These are phyloP conservation scores for Chalciporus sp. DNA, from an alignment of 1,284 basidiomycete genomes.

Conservation along the genomic window DNA sequence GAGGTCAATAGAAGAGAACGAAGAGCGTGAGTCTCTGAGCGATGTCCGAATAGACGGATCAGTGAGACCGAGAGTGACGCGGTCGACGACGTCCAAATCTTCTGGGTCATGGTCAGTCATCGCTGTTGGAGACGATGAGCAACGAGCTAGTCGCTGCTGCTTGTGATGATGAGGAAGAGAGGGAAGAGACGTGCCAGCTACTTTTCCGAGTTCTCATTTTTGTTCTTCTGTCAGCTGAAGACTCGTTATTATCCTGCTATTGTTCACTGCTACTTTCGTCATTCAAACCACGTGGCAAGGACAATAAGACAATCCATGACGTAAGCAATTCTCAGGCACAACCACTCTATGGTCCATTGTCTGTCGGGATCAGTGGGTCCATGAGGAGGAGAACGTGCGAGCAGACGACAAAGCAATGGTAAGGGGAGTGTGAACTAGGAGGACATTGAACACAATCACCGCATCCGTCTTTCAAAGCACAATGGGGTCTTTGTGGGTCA, in stretches of 20 bases:
- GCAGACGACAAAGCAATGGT: too few species aligned
- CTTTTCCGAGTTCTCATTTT: conserved; percentile 18
- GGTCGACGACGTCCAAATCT: background rate
- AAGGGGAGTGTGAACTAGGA: too few species aligned
- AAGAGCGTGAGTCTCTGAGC: conserved; percentile 3
- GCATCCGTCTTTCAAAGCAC: too few species aligned
- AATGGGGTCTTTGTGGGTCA: too few species aligned
- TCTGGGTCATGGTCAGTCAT: conserved; percentile 36
- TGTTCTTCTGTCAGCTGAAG: conserved; percentile 17
- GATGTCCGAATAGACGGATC: conserved; percentile 22
- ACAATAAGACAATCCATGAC: too few species aligned
- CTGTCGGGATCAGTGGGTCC: too few species aligned
- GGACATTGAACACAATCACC: too few species aligned
- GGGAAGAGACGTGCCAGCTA: background rate
- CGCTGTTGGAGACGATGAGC: conserved; percentile 35
- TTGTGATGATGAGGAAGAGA: conserved; percentile 1
- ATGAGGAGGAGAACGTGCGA: too few species aligned
- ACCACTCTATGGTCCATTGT: too few species aligned
- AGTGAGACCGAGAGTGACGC: background rate
- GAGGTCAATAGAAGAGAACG: conserved; percentile 24
- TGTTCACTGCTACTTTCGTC: conserved; percentile 1
- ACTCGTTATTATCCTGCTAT: conserved; percentile 21
- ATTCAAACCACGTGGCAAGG: too few species aligned
- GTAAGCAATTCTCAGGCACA: too few species aligned
- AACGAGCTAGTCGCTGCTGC: conserved; percentile 10